These are phyloP conservation scores for Ascochyta pisi DNA, from an alignment of 2,329 filamentous ascomycete species.

Conservation along the genomic window DNA sequence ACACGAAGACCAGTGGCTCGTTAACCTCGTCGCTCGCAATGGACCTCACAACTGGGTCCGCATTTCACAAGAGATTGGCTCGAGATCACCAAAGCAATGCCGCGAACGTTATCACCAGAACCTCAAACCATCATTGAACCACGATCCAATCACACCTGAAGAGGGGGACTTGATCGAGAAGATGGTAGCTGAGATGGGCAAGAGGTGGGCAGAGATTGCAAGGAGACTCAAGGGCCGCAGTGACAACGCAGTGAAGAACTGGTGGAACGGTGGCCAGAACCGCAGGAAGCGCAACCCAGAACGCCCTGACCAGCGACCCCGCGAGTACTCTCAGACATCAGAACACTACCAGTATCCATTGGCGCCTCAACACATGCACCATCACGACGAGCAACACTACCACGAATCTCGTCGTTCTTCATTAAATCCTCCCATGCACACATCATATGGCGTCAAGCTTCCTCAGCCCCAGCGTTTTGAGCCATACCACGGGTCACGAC, in stretches of 20 bases:
- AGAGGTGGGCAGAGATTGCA: conserved; percentile 93
- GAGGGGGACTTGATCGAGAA: conserved; percentile 76
- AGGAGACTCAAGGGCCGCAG: conserved; percentile 81
- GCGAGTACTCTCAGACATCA: conserved; percentile 42
- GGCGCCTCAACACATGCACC: conserved; percentile 27
- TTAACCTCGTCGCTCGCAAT: conserved; percentile 73
- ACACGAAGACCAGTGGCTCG: conserved; percentile 73
- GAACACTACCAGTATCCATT: conserved; percentile 42
- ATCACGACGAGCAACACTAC: conserved; percentile 41
- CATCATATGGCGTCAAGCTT: conserved; percentile 40
- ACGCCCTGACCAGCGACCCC: conserved; percentile 35
- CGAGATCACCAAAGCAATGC: conserved; percentile 91
- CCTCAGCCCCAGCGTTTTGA: conserved; percentile 44
- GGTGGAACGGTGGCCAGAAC: conserved; percentile 96
- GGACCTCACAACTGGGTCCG: conserved; percentile 89
- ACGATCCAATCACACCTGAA: conserved; percentile 81
- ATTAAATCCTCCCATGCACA: conserved; percentile 34
- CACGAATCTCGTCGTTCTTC: conserved; percentile 40
- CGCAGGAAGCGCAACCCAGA: conserved; percentile 62
- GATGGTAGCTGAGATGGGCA: conserved; percentile 79
- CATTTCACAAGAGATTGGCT: conserved; percentile 77
- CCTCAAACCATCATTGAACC: conserved; percentile 80
- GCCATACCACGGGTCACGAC: conserved; percentile 40
- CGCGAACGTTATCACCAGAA: conserved; percentile 95
- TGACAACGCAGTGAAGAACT: conserved; percentile 97